Percentiles rank a stretch among this genome's conserved stretches.
Conservation (phyloP, 2,329 filamentous ascomycete genomes). For the Hymenoscyphus occultus region DNA sequence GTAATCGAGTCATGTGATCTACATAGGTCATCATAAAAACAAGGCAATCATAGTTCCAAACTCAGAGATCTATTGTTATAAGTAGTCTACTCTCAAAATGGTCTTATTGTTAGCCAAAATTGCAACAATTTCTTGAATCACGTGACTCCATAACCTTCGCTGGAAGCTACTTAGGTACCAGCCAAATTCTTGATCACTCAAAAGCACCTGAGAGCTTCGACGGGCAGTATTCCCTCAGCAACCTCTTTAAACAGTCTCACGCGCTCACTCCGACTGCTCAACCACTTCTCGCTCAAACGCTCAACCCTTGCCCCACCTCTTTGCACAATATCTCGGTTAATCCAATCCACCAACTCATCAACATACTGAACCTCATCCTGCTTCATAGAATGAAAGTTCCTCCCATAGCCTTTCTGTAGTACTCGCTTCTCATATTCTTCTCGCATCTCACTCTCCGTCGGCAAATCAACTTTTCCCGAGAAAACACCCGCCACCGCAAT, state of each 20-base stretch:
- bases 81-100: too few species aligned
- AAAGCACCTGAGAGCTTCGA: neutral
- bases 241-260: constrained; percentile 9
- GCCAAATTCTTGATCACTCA: too few species aligned
- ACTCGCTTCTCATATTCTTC: constrained; percentile 38
- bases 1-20: neutral
- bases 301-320: constrained; percentile 20
- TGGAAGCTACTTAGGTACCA: too few species aligned
- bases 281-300: constrained; percentile 22
- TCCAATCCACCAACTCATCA: constrained; percentile 24
- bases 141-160: too few species aligned
- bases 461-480: constrained; percentile 39
- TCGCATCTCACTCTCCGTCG: constrained; percentile 39
- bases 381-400: constrained; percentile 44
- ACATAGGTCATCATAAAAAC: neutral
- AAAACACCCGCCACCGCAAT: constrained; percentile 45
- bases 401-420: constrained; percentile 31
- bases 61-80: too few species aligned
- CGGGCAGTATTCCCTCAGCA: neutral
- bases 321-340: constrained; percentile 20
- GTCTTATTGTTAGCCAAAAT: too few species aligned
- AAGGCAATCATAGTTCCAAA: too few species aligned
- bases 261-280: neutral
- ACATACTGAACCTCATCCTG: constrained; percentile 27
- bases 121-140: too few species aligned